These are phyloP conservation scores for Globisporangium rhizosaccharum DNA, from an alignment of 352 stramenopile genomes.

Conservation along the genomic window DNA sequence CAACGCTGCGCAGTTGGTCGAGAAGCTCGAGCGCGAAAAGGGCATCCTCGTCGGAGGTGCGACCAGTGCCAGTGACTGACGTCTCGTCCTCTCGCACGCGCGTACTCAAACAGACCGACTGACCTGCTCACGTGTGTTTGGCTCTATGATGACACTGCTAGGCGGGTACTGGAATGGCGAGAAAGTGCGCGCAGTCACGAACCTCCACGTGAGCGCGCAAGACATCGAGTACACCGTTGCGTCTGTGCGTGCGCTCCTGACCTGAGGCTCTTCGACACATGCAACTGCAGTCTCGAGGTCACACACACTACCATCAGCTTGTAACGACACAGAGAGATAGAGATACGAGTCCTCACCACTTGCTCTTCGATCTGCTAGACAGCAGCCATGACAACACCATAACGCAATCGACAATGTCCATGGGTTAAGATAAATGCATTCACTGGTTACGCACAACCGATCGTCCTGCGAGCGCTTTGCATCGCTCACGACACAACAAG, in stretches of 20 bases:
- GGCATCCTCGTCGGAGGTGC: conserved; percentile 58
- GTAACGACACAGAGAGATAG: too few species aligned
- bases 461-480: too few species aligned
- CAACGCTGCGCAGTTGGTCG: conserved; percentile 39
- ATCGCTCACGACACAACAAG: too few species aligned
- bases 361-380: too few species aligned
- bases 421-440: too few species aligned
- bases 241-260: conserved; percentile 50
- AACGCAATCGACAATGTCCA: too few species aligned
- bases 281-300: too few species aligned
- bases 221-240: conserved; percentile 63
- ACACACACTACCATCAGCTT: too few species aligned
- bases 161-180: conserved; percentile 55
- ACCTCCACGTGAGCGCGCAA: conserved; percentile 61
- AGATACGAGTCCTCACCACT: too few species aligned
- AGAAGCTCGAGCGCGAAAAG: conserved; percentile 56
- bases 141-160: conserved; percentile 1
- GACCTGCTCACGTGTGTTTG: background rate
- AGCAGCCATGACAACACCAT: too few species aligned
- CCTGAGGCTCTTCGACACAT: conserved; percentile 7
- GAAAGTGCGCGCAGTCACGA: conserved; percentile 63
- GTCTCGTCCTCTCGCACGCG: too few species aligned
- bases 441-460: too few species aligned
- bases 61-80: background rate
- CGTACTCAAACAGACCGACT: background rate